Evolutionary conservation across 1,139 yeast species (phyloP), one percentile per base, ranked within the genome.

Genomic region (Geotrichum restrictum): DNA sequence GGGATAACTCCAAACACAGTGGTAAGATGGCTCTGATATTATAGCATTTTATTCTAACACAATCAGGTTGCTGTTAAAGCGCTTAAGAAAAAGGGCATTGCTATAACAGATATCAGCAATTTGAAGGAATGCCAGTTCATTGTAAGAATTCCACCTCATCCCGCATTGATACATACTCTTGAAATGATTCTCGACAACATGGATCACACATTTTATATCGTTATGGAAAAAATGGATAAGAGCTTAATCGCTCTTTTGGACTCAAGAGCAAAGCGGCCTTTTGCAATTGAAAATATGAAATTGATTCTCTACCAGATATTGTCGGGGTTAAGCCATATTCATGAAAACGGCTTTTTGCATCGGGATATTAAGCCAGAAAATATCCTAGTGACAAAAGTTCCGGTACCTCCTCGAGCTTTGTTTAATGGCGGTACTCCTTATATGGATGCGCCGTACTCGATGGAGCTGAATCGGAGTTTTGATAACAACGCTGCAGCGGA

Each of bases 301-400:
- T 79, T 87, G 48, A 82, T 88, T 42, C 69, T 86, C 48, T 66
- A 49, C 46, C 97, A 93, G 66, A 68, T 91, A 1, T 73, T 88
- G 49, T 75, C 78, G 49, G 98, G 95, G 1, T 74, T 91, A 40
- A 77, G 79, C 51, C 98, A 93, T 68, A 88, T 93, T 55, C 98
- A 93, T 66, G 70, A 72, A 29, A 74, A 79, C 59, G 79, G 81
- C 33, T 91, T 79, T 66, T 87, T 85, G 65, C 98, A 93, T 67
- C 79, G 98, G 56, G 98, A 93, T 72, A 78, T 93, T 51, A 93
- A 91, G 69, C 98, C 98, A 0, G 98, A 84, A 63, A 93, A 93
- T 67, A 83, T 93, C 27, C 77, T 91, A 59, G 80, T 91, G 1
- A 75, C 83, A 21, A 45, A 24, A 32, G 52, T 54, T 10, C 33